These are phyloP conservation scores for Lithohypha guttulata DNA, from an alignment of 2,329 filamentous ascomycete genomes.

Conservation along the genomic window DNA sequence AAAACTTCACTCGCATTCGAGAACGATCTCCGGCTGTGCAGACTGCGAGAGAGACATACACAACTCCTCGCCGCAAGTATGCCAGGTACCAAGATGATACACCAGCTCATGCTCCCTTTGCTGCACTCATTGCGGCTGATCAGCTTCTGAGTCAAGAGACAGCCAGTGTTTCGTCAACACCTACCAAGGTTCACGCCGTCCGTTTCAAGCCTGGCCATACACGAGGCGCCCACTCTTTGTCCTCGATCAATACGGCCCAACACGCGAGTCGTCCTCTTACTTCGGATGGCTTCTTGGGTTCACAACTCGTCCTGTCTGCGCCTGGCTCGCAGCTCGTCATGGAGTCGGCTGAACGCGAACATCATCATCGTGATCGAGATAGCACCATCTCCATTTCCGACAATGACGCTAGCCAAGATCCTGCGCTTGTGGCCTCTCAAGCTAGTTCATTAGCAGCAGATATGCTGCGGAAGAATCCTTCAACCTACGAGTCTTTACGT, in stretches of 20 bases:
- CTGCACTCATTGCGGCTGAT: constrained; percentile 60
- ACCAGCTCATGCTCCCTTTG: constrained; percentile 45
- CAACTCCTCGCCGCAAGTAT: constrained; percentile 32
- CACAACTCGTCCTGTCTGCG: constrained; percentile 22
- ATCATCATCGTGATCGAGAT: constrained; percentile 70
- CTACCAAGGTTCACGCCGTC: constrained; percentile 41
- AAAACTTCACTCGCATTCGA: constrained; percentile 64
- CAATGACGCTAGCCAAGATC: constrained; percentile 50
- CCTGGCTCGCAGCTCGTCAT: constrained; percentile 23
- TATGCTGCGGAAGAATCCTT: constrained; percentile 54
- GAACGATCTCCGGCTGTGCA: constrained; percentile 45
- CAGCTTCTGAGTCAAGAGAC: constrained; percentile 71
- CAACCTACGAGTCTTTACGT: constrained; percentile 28
- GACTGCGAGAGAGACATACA: constrained; percentile 45
- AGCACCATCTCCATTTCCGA: constrained; percentile 57
- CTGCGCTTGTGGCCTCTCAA: constrained; percentile 61
- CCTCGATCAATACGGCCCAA: constrained; percentile 72
- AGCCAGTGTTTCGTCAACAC: constrained; percentile 63
- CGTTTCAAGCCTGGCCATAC: constrained; percentile 52
- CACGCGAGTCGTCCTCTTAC: constrained; percentile 42
- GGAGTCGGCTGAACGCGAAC: constrained; percentile 32
- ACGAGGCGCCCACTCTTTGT: constrained; percentile 70
- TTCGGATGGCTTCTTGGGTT: constrained; percentile 28
- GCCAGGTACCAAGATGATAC: constrained; percentile 32
- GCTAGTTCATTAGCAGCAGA: constrained; percentile 67